Base-by-base conservation (phyloP, 495 filamentous ascomycete genomes). In the Tuber calosporum region DNA sequence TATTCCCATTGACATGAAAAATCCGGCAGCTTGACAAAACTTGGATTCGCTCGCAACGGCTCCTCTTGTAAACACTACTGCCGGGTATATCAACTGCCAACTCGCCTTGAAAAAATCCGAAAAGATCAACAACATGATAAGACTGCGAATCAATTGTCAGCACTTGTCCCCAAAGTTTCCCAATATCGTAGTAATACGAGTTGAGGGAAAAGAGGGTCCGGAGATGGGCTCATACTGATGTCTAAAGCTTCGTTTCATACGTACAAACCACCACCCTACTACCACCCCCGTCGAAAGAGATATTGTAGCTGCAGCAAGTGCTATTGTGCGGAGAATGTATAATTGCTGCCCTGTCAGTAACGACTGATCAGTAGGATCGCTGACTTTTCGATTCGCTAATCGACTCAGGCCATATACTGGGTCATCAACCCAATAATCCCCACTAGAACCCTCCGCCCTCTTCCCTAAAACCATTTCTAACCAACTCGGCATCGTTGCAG, bases 161-260 rank as follows among this genome's bases (percentile, higher is more conserved):
- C 72, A 37, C 40, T 34, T 70, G 22, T 17, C n/a, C 53, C 53
- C 26, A 62, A 26, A 4, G 26, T 58, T 58, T 58, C 22, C 48
- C 22, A 58, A 20, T 30, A 20, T 62, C 53, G 53, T 15, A 62
- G 11, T 30, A 15, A 62, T 26, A 62, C 53, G 30, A 30, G 11
- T 15, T 30, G n/a, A 5, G n/a, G 11, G 4, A 0, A 15, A 17
- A 17, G 53, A 15, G 53, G 53, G 53, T 62, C 53, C n/a, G 53
- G 53, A 53, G 74, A 43, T 68, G 74, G 74, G 70, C 70, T 67
- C 86, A 83, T 87, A 90, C 90, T 90, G 88, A 80, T 92, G 91
- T 69, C 91, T 87, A 81, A 92, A 93, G 67, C 84, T 87, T 79
- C 89, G 86, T 77, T 87, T 86, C 90, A 93, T 93, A 77, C 87